Evolutionary conservation across 1,284 basidiomycete genomes (phyloP).

Genomic region (Trichosporon coremiiforme): DNA sequence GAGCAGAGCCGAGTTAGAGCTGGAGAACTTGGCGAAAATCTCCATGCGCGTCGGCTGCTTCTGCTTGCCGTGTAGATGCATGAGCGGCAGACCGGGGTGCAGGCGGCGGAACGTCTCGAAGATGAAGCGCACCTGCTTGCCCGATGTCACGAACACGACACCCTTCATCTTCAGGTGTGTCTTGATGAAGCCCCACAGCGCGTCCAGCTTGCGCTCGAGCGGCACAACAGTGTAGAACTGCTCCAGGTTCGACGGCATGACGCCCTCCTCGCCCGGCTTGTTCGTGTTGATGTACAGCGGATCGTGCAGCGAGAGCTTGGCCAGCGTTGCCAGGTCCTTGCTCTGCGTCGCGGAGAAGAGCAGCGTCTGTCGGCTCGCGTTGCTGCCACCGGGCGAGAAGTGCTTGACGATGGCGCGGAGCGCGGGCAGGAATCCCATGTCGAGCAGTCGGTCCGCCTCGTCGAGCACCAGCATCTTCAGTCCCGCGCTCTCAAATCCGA

Average conservation of each 20-base stretch:
- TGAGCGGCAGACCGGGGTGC: constrained; percentile 86
- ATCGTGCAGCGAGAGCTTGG: constrained; percentile 82
- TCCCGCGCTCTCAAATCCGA: constrained; percentile 88
- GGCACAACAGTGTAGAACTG: constrained; percentile 87
- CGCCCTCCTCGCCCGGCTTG: constrained; percentile 58
- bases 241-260: constrained; percentile 72
- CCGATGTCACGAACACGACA: constrained; percentile 91
- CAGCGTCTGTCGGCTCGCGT: constrained; percentile 75
- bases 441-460: constrained; percentile 93
- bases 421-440: constrained; percentile 91
- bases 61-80: constrained; percentile 95
- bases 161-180: constrained; percentile 89
- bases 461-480: constrained; percentile 94
- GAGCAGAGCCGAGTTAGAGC: constrained; percentile 75
- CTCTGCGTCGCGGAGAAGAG: constrained; percentile 98
- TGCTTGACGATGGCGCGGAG: constrained; percentile 88
- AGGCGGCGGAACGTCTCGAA: constrained; percentile 94
- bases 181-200: constrained; percentile 94
- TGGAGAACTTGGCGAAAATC: constrained; percentile 79
- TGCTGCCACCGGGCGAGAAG: constrained; percentile 64
- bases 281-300: constrained; percentile 76
- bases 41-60: constrained; percentile 86
- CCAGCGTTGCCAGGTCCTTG: constrained; percentile 83
- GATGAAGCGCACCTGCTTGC: constrained; percentile 91
- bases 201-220: constrained; percentile 85